Conservation (phyloP, 345 rosid species). For the Arabidopsis arenosa region DNA sequence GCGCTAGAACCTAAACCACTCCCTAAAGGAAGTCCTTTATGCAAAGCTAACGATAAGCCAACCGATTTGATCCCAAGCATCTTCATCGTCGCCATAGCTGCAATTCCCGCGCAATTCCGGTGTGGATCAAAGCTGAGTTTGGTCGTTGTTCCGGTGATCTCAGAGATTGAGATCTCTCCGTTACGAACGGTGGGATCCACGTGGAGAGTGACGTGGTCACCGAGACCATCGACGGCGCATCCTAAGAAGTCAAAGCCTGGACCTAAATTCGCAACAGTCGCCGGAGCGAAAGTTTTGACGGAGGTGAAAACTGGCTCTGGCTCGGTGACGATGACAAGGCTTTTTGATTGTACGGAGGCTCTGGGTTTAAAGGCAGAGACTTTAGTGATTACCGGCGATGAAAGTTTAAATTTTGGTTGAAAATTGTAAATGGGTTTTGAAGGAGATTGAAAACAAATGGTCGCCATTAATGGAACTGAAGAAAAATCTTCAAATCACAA, state of each 20-base stretch:
- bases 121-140: constrained; percentile 66
- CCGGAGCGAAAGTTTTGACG: constrained; percentile 73
- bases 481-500: too few relatives aligned
- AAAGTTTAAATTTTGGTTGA: constrained; percentile 2
- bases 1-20: constrained; percentile 87
- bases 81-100: constrained; percentile 73
- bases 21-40: constrained; percentile 70
- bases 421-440: constrained; percentile 43
- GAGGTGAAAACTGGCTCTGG: constrained; percentile 72
- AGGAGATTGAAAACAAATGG: constrained; percentile 48
- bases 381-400: constrained; percentile 1
- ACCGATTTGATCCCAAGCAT: constrained; percentile 65
- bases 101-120: constrained; percentile 77
- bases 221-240: constrained; percentile 68
- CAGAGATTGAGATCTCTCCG: constrained; percentile 63
- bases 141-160: constrained; percentile 50
- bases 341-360: constrained; percentile 37
- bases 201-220: constrained; percentile 37
- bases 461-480: constrained; percentile 37
- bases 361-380: constrained; percentile 48
- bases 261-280: constrained; percentile 80
- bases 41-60: constrained; percentile 66
- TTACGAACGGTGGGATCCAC: constrained; percentile 62
- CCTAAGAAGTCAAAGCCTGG: constrained; percentile 83
- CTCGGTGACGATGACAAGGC: constrained; percentile 45